These are phyloP conservation scores for Boletus subcaerulescens DNA, from an alignment of 768 basidiomycete genomes.

Conservation along the genomic window DNA sequence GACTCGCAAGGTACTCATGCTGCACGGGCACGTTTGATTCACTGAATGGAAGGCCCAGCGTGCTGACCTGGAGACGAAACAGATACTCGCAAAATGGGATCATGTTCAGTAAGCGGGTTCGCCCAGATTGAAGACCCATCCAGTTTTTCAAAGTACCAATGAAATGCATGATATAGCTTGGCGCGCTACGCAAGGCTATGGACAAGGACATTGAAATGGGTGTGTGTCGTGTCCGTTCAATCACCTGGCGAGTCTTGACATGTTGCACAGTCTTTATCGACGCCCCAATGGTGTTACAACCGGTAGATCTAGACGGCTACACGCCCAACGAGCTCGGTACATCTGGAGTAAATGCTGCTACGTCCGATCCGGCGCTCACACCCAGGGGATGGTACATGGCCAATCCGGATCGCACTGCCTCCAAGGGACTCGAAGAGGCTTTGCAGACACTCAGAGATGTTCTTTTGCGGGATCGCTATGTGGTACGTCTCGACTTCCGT, in stretches of 20 bases:
- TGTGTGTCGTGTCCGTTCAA: conserved; percentile 29
- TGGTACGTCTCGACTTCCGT: conserved; percentile 41
- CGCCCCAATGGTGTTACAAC: conserved; percentile 63
- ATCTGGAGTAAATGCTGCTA: conserved; percentile 30
- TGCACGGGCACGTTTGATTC: conserved; percentile 38
- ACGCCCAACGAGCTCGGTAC: conserved; percentile 35
- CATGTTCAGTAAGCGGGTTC: conserved; percentile 70
- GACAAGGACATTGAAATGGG: conserved; percentile 66
- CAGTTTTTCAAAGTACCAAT: background rate
- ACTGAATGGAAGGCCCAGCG: background rate
- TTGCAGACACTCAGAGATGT: conserved; percentile 53
- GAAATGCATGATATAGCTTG: conserved; percentile 43
- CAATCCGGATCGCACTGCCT: conserved; percentile 49
- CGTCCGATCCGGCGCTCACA: conserved; percentile 48
- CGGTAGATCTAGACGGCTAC: conserved; percentile 52
- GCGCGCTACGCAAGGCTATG: conserved; percentile 69
- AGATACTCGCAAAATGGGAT: conserved; percentile 73
- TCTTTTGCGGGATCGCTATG: conserved; percentile 57
- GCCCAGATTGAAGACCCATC: conserved; percentile 15
- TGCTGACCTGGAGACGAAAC: conserved; percentile 2
- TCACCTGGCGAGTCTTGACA: background rate
- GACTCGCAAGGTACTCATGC: conserved; percentile 41
- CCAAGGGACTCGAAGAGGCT: conserved; percentile 56
- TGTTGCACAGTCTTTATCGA: conserved; percentile 62
- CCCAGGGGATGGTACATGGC: conserved; percentile 74